These are phyloP conservation scores for Umbelopsis sp. DNA, from an alignment of 192 early-diverging fungal genomes.

Conservation along the genomic window DNA sequence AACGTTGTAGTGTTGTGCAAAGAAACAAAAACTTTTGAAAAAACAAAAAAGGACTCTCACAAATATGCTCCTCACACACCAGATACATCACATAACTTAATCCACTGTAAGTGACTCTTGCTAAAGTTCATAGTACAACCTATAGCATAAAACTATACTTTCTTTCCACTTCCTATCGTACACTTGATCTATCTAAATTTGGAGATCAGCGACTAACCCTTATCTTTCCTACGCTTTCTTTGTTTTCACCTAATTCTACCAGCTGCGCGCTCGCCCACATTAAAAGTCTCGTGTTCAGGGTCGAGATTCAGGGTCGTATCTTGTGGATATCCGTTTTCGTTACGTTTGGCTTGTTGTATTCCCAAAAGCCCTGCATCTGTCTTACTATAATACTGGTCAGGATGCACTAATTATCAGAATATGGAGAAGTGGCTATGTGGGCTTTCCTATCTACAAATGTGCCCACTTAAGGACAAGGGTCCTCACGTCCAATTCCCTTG, in stretches of 20 bases:
- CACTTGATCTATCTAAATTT: too few relatives aligned
- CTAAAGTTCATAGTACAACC: too few relatives aligned
- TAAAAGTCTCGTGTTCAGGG: neutral
- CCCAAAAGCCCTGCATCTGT: neutral
- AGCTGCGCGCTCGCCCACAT: neutral
- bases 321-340: neutral
- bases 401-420: neutral
- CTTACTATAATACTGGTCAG: neutral
- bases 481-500: neutral
- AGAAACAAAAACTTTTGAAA: too few relatives aligned
- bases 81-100: too few relatives aligned
- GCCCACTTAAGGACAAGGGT: neutral
- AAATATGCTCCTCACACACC: too few relatives aligned
- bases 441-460: too few relatives aligned
- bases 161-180: too few relatives aligned
- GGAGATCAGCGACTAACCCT: neutral
- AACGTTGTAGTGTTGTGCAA: too few relatives aligned
- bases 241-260: too few relatives aligned
- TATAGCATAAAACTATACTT: too few relatives aligned
- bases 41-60: too few relatives aligned
- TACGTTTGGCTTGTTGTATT: neutral
- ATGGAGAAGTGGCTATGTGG: neutral
- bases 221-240: neutral
- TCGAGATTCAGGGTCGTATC: conserved; percentile 14
- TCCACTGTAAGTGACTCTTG: too few relatives aligned